Evolutionary conservation across 129 eudicot genomes (phyloP), one percentile per base, ranked within the genome.

Genomic region (Escallonia rubra): DNA sequence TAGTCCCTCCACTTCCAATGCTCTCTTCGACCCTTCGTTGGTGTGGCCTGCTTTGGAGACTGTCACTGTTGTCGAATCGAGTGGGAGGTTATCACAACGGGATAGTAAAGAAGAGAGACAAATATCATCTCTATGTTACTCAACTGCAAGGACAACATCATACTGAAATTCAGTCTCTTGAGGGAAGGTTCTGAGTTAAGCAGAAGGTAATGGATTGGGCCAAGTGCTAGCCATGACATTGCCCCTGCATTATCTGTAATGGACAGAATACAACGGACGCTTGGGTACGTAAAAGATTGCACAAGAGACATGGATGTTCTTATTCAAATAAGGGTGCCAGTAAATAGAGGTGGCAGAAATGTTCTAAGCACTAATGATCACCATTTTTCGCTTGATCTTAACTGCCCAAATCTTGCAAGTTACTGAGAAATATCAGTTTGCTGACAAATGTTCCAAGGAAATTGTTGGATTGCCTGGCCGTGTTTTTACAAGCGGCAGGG

Each of bases 261-360:
- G 83, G 96, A 91, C 46, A 78, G 94, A 57, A 61, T 91, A 62
- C 43, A 81, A 47, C 71, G 62, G 40, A 94, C 97, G 9, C 78
- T 91, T 7, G 77, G 77, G 14, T 83, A 64, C 82, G 79, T 91
- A 62, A 79, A 80, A 43, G 75, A 71, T 57, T 72, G 69, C 12
- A 73, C 88, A 12, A 78, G 79, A 12, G 88, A 86, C 44, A 86
- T 76, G 57, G 80, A 85, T 45, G 68, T 83, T 12, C 90, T 91
- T 9, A 71, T 91, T 68, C 97, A 91, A 79, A 85, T 91, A 66
- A 88, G 98, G 98, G 86, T 83, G 7, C 98, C 98, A 1, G 81
- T 85, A 39, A 76, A 62, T 43, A 83, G 71, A 70, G 87, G 72
- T 4, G 91, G 89, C 12, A 79, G 71, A 53, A 76, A 80, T 10